phyloP scores from a whole-genome alignment of 805 yeast genomes.

The Spathaspora hagerdaliae region DNA sequence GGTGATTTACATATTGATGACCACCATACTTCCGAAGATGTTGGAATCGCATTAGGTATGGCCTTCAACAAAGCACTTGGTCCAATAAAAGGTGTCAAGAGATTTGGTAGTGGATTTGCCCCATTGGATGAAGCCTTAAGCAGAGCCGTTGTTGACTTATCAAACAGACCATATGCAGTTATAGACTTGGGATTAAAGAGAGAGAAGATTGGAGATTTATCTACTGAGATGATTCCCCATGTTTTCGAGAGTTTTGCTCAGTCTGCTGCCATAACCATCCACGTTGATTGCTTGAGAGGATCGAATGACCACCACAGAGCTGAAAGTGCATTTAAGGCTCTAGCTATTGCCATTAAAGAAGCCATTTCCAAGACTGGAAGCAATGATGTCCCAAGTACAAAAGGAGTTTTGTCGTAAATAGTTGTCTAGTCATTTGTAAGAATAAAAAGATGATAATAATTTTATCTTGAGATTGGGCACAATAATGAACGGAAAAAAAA shows the following conservation, averaged over 20 bases:
- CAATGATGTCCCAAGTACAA: slow-evolving; percentile 91
- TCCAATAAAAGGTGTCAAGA: slow-evolving; percentile 80
- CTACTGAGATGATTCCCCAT: slow-evolving; percentile 98
- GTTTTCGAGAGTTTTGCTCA: slow-evolving; percentile 91
- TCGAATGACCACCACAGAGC: slow-evolving; percentile 95
- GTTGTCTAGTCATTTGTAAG: too few relatives aligned
- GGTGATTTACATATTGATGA: slow-evolving; percentile 97
- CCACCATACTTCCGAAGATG: slow-evolving; percentile 95
- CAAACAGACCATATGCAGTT: slow-evolving; percentile 90
- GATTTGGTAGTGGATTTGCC: slow-evolving; percentile 92
- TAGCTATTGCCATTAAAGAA: slow-evolving; percentile 88
- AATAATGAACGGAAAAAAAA: neutral
- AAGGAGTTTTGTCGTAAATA: slow-evolving; percentile 76
- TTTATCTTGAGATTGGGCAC: neutral
- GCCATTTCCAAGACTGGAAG: slow-evolving; percentile 81
- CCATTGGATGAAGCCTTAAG: slow-evolving; percentile 96
- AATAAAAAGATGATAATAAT: too few relatives aligned
- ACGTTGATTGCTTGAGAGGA: slow-evolving; percentile 92
- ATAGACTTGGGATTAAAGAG: slow-evolving; percentile 85
- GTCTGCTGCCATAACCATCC: slow-evolving; percentile 85
- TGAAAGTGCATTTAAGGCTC: slow-evolving; percentile 93
- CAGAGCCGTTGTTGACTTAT: slow-evolving; percentile 92
- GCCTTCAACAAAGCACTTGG: slow-evolving; percentile 91
- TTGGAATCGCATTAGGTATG: slow-evolving; percentile 85
- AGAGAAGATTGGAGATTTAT: slow-evolving; percentile 88